Evolutionary conservation across 495 filamentous ascomycete species (phyloP).

Genomic region (Glutinoglossum americanum): DNA sequence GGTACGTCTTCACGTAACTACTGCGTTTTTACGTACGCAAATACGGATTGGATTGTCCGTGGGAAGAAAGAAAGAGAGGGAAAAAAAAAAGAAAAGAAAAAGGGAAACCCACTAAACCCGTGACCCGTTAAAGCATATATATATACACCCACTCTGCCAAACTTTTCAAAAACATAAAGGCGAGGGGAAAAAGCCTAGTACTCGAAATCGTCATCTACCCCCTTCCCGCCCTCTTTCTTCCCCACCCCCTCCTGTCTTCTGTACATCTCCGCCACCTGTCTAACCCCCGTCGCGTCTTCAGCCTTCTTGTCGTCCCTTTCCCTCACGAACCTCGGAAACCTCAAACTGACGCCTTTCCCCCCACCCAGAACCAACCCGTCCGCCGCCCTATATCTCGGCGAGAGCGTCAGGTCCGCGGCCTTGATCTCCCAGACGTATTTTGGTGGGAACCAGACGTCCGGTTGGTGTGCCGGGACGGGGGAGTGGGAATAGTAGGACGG

Average conservation of each 20-base stretch:
- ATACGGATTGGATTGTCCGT: no score
- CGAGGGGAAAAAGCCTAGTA: constrained; percentile 29
- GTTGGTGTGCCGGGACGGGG: constrained; percentile 66
- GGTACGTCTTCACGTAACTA: no score
- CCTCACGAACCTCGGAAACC: constrained; percentile 86
- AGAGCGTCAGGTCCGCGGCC: constrained; percentile 82
- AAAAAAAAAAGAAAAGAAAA: no score
- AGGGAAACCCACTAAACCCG: no score
- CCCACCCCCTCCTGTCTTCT: constrained; percentile 71
- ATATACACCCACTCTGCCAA: no score
- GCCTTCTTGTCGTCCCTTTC: constrained; percentile 83
- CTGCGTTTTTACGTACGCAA: no score
- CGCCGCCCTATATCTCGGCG: constrained; percentile 75
- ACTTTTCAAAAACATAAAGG: no score
- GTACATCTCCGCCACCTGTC: constrained; percentile 91
- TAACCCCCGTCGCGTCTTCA: constrained; percentile 65
- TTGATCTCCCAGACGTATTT: constrained; percentile 93
- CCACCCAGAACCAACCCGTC: constrained; percentile 38
- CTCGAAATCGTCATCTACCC: constrained; percentile 76
- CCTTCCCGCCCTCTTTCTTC: constrained; percentile 35
- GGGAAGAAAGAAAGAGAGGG: no score
- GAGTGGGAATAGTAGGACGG: constrained; percentile 91
- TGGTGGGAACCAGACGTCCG: constrained; percentile 96
- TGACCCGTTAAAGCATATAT: no score
- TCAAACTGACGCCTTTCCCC: constrained; percentile 66